Evolutionary conservation across 2,329 filamentous ascomycete species (phyloP).

Genomic region (Colletotrichum musicola): DNA sequence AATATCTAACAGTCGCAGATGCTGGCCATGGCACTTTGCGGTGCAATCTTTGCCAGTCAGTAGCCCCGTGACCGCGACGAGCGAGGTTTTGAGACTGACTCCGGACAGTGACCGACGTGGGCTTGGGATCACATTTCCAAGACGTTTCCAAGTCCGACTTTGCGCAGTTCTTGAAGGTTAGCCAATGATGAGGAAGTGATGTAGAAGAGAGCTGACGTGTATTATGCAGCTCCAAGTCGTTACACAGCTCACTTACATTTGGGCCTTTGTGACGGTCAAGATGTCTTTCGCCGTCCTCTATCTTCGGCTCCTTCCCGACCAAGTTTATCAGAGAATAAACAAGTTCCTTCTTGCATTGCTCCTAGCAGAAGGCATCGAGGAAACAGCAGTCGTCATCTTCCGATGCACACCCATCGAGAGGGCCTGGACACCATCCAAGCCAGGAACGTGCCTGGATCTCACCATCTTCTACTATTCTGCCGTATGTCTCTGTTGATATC

Average conservation of each 20-base stretch:
- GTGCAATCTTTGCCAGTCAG: conserved; percentile 36
- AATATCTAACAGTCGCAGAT: conserved; percentile 18
- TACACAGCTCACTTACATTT: conserved; percentile 39
- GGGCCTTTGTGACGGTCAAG: conserved; percentile 40
- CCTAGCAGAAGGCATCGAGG: conserved; percentile 36
- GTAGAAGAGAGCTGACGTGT: background rate
- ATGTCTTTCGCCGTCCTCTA: conserved; percentile 39
- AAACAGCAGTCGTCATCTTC: conserved; percentile 38
- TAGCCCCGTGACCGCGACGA: background rate
- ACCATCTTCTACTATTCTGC: conserved; percentile 37
- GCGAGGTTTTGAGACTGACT: background rate
- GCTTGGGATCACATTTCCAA: conserved; percentile 37
- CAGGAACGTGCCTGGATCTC: conserved; percentile 47
- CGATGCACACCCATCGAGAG: conserved; percentile 38
- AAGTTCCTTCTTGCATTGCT: conserved; percentile 35
- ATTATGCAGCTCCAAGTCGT: conserved; percentile 33
- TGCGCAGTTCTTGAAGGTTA: conserved; percentile 31
- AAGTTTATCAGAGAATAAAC: conserved; percentile 34
- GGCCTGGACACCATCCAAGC: conserved; percentile 35
- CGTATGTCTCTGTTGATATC: background rate
- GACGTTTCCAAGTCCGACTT: conserved; percentile 32
- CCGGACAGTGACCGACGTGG: conserved; percentile 34
- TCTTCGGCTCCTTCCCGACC: conserved; percentile 37
- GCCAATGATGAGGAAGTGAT: background rate
- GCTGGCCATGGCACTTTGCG: conserved; percentile 38